Base-by-base conservation (phyloP, 257 asterid species). In the Penstemon davidsonii region DNA sequence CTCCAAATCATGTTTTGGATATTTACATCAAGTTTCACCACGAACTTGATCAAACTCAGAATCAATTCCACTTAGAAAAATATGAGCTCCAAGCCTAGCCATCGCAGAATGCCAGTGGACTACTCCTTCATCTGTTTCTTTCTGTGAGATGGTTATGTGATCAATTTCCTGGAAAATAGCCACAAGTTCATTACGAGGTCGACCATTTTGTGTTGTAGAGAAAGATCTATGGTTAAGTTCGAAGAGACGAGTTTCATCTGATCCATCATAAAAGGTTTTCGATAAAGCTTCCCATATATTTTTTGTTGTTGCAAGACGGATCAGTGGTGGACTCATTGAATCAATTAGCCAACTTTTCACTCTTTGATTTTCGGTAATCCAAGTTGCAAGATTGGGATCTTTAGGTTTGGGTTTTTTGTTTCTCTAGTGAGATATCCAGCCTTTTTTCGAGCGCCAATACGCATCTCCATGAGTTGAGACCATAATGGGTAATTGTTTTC, bases 61-160 rank as follows among this genome's bases (percentile, higher is more conserved):
- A 10, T 73, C 64, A 37, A 73, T 55, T 9, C 76, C 76, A 38
- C 53, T 41, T 0, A 73, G 10, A 19, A 73, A 73, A 3, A 73
- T 73, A 8, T 66, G 68, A 18, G 66, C 73, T 47, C 51, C 41
- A 15, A 58, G 62, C 33, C 73, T 49, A 0, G 68, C 15, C 63
- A 73, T 25, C 1, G 10, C 6, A 2, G 43, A 43, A 7, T 73
- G 52, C 11, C 40, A 3, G 0, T 19, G 8, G 1, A 72, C 25
- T 0, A 60, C 40, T 33, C 37, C 60, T 41, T 67, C 63, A 15
- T 42, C 53, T 3, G 47, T 5, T 11, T n/a, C 49, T 33, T 52
- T 68, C 18, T 73, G 15, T 3, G 63, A 39, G 1, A 54, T 39
- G 1, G 54, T 8, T 13, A 40, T 10, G 7, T 49, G 52, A 60